A percentile compares a stretch with the other conserved stretches of the same genome.
phyloP scores from a whole-genome alignment of 257 asterid genomes.

The Nicotiana benthamiana region DNA sequence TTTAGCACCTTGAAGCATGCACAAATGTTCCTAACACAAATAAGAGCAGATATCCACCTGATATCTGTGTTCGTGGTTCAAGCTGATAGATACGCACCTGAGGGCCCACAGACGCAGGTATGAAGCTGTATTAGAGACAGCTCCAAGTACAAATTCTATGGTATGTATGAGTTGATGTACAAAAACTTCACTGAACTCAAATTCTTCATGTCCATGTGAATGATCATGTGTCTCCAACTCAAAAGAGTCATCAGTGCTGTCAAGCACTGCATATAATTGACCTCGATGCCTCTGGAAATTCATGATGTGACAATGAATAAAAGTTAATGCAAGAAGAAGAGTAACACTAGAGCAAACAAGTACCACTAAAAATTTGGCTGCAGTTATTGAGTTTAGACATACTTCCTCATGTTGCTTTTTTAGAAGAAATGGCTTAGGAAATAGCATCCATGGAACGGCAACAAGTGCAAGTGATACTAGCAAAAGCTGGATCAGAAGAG shows the following conservation, averaged over 20 bases:
- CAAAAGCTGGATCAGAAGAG: slow-evolving; percentile 26
- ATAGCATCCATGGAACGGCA: slow-evolving; percentile 66
- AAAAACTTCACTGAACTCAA: slow-evolving; percentile 55
- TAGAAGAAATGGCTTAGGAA: slow-evolving; percentile 55
- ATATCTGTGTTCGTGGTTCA: background rate
- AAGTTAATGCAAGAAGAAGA: slow-evolving; percentile 4
- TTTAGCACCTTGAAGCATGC: background rate
- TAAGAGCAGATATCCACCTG: background rate
- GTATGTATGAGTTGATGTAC: slow-evolving; percentile 66
- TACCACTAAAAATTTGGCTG: background rate
- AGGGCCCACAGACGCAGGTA: slow-evolving; percentile 70
- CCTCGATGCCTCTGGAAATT: slow-evolving; percentile 47
- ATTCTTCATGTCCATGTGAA: slow-evolving; percentile 42
- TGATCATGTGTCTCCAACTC: slow-evolving; percentile 34
- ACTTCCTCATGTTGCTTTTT: slow-evolving; percentile 53
- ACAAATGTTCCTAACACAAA: background rate
- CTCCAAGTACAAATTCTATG: slow-evolving; percentile 60
- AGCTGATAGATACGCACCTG: slow-evolving; percentile 29
- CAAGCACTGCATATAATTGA: slow-evolving; percentile 38
- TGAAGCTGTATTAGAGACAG: slow-evolving; percentile 67
- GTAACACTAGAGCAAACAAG: background rate
- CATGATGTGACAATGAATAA: slow-evolving; percentile 9
- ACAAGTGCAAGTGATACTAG: slow-evolving; percentile 47
- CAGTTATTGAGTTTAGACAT: slow-evolving; percentile 10
- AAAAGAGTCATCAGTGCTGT: slow-evolving; percentile 28